Evolutionary conservation across 106 monocot species (phyloP).

Genomic region (Iris macrosiphon): DNA sequence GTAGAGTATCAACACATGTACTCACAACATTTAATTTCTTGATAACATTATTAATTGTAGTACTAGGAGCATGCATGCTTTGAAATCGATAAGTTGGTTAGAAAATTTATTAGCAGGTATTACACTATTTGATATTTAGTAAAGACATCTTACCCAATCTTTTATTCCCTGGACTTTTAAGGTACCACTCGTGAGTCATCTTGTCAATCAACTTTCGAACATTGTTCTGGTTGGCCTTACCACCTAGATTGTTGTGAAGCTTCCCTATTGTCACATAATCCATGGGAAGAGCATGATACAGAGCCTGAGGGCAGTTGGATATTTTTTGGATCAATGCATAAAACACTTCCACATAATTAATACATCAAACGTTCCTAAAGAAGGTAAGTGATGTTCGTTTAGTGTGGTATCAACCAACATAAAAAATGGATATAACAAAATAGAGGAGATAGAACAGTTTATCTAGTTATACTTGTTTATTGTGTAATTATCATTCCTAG

Average conservation of each 20-base stretch:
- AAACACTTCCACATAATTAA: not conserved
- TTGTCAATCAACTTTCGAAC: conserved; percentile 57
- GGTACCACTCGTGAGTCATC: conserved; percentile 55
- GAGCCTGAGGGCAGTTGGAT: conserved; percentile 39
- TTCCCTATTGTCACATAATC: conserved; percentile 79
- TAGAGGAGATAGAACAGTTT: not conserved
- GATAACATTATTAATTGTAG: not conserved
- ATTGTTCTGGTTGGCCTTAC: conserved; percentile 50
- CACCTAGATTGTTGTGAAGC: conserved; percentile 61
- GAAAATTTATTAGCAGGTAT: not conserved
- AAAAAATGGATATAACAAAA: too few relatives aligned
- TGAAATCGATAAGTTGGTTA: too few relatives aligned
- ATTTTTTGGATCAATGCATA: not conserved
- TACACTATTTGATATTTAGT: not conserved
- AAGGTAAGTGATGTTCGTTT: too few relatives aligned
- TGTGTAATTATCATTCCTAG: conserved; percentile 63
- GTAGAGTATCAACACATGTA: too few relatives aligned
- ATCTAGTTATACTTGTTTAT: conserved; percentile 36
- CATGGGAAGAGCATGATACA: conserved; percentile 90
- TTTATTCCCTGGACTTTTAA: conserved; percentile 48
- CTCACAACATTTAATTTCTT: too few relatives aligned
- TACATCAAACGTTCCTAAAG: too few relatives aligned
- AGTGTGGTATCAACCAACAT: not conserved
- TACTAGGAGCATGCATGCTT: too few relatives aligned
- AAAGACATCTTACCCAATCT: conserved; percentile 48